A percentile compares a stretch with the other conserved stretches of the same genome.
Conservation (phyloP, 352 stramenopile genomes). For the Porosira glacialis region DNA sequence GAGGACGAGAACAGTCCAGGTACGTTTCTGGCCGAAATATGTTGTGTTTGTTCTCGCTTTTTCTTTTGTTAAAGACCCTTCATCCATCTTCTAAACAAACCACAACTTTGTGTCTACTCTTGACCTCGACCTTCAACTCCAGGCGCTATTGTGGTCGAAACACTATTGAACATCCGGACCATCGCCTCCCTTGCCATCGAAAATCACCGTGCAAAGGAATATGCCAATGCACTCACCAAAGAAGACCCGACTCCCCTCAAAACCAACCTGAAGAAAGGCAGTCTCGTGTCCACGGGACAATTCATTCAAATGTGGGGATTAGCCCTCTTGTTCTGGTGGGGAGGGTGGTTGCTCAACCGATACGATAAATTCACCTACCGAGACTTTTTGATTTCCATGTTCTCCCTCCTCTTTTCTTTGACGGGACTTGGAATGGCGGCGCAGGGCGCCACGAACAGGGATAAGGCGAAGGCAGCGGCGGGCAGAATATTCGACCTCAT, state of each 20-base stretch:
- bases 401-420: constrained; percentile 29
- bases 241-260: constrained; percentile 26
- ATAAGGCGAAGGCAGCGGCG: constrained; percentile 56
- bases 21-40: no score
- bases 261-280: constrained; percentile 7
- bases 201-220: constrained; percentile 58
- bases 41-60: no score
- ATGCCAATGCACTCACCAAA: constrained; percentile 47
- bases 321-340: constrained; percentile 64
- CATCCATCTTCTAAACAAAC: no score
- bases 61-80: no score
- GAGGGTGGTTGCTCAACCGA: constrained; percentile 55
- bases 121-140: neutral
- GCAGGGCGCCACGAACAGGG: constrained; percentile 52
- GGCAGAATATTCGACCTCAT: constrained; percentile 70
- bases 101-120: no score
- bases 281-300: neutral
- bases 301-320: constrained; percentile 1
- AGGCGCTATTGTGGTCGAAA: constrained; percentile 60
- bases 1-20: neutral
- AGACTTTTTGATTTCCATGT: neutral
- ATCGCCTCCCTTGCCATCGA: constrained; percentile 68
- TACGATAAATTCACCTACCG: constrained; percentile 11
- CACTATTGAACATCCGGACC: constrained; percentile 75
- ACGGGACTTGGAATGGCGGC: neutral